phyloP scores from a whole-genome alignment of 2,329 filamentous ascomycete genomes.

The Juglanconis oblonga region DNA sequence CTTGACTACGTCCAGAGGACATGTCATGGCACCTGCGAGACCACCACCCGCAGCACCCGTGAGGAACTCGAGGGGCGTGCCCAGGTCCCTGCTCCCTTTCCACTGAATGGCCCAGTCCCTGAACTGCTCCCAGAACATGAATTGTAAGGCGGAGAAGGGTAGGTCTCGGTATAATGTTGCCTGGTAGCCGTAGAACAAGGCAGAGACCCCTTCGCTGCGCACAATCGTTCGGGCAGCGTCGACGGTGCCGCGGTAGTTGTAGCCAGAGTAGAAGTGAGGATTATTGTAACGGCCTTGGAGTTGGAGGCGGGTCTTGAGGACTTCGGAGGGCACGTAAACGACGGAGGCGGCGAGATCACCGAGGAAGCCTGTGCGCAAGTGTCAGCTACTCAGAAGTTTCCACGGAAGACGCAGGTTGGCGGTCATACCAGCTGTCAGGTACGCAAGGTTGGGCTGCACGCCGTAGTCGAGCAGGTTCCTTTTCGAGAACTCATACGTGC shows the following conservation, averaged over 20 bases:
- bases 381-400: conserved; percentile 1
- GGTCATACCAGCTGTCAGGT: conserved; percentile 71
- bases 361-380: conserved; percentile 65
- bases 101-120: conserved; percentile 76
- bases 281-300: conserved; percentile 95
- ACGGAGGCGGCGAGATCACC: conserved; percentile 90
- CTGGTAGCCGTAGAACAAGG: conserved; percentile 95
- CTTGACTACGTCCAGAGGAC: conserved; percentile 95
- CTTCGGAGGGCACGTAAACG: conserved; percentile 94
- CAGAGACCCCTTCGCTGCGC: conserved; percentile 74
- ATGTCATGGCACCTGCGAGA: conserved; percentile 90
- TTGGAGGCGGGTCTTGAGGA: conserved; percentile 94
- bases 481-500: conserved; percentile 94
- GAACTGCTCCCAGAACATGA: conserved; percentile 97
- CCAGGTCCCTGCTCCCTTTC: conserved; percentile 79
- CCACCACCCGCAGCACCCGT: conserved; percentile 89
- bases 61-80: conserved; percentile 77
- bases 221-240: conserved; percentile 86
- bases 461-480: conserved; percentile 81
- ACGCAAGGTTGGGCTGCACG: conserved; percentile 77
- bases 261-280: conserved; percentile 87
- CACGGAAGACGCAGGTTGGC: background rate
- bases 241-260: conserved; percentile 86
- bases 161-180: conserved; percentile 92
- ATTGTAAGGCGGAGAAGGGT: conserved; percentile 93